Evolutionary conservation across 805 yeast species (phyloP).

Genomic region (Metschnikowia dekortorum): DNA sequence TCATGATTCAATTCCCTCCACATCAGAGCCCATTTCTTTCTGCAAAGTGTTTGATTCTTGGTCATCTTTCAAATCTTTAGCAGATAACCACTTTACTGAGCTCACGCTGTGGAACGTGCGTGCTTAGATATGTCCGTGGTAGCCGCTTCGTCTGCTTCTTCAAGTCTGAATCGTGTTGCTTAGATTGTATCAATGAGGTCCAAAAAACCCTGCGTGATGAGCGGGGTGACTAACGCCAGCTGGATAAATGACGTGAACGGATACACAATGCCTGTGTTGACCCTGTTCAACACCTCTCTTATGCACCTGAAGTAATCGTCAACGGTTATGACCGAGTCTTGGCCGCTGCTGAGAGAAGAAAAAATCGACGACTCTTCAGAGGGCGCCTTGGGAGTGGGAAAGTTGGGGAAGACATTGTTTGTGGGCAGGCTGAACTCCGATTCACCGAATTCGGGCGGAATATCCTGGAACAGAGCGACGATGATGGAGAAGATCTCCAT

Average conservation of each 20-base stretch:
- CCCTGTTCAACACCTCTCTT: conserved; percentile 24
- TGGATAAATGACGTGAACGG: conserved; percentile 32
- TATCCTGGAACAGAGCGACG: conserved; percentile 19
- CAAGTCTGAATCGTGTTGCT: too few relatives aligned
- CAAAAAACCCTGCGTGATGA: conserved; percentile 27
- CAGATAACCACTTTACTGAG: too few relatives aligned
- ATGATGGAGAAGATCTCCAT: conserved; percentile 25
- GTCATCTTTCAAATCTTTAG: too few relatives aligned
- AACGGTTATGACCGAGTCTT: conserved; percentile 19
- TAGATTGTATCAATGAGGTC: conserved; percentile 24
- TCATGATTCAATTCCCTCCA: too few relatives aligned
- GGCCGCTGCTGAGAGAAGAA: conserved; percentile 25
- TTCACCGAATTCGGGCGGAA: background rate
- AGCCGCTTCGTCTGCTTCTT: too few relatives aligned
- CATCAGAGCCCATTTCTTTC: too few relatives aligned
- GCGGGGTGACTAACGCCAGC: conserved; percentile 28
- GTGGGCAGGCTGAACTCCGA: conserved; percentile 4
- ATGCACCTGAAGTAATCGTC: conserved; percentile 32
- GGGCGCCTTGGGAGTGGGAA: background rate
- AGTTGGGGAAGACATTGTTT: background rate
- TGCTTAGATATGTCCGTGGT: too few relatives aligned
- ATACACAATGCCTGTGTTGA: conserved; percentile 34
- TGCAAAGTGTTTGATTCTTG: too few relatives aligned
- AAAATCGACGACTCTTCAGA: conserved; percentile 36
- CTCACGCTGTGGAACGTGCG: too few relatives aligned